Conservation (phyloP, 2,329 filamentous ascomycete species). For the Chlorencoelia australis region DNA sequence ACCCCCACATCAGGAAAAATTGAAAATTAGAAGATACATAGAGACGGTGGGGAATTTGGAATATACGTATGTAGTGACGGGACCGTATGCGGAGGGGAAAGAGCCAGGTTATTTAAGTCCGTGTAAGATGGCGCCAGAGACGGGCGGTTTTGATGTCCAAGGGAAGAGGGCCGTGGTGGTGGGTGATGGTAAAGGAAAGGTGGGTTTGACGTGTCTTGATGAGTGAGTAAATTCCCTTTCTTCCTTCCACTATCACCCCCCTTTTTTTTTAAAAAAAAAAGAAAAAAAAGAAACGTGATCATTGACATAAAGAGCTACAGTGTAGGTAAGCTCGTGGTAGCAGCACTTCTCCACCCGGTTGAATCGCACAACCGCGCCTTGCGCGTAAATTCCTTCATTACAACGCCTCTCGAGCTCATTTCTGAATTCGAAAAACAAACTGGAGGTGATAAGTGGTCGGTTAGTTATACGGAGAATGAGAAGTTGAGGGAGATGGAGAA, state of each 20-base stretch:
- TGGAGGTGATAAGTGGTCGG: slow-evolving; percentile 26
- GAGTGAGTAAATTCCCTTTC: slow-evolving; percentile 45
- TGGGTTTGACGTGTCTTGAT: slow-evolving; percentile 61
- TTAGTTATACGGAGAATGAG: slow-evolving; percentile 20
- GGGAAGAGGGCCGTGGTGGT: slow-evolving; percentile 49
- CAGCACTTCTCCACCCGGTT: slow-evolving; percentile 28
- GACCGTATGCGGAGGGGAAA: slow-evolving; percentile 11
- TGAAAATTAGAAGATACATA: slow-evolving; percentile 54
- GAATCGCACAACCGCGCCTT: slow-evolving; percentile 27
- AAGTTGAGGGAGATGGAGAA: slow-evolving; percentile 46
- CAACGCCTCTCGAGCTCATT: slow-evolving; percentile 29
- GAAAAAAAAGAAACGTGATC: not conserved
- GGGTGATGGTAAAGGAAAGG: slow-evolving; percentile 48
- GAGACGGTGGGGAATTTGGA: slow-evolving; percentile 42
- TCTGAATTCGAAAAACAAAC: slow-evolving; percentile 27
- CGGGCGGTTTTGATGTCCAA: slow-evolving; percentile 49
- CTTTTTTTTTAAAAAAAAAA: too few relatives aligned
- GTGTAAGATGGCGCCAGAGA: slow-evolving; percentile 18
- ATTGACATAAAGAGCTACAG: slow-evolving; percentile 22
- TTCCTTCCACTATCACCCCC: not conserved
- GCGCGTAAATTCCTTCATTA: slow-evolving; percentile 28
- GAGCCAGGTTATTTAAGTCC: too few relatives aligned
- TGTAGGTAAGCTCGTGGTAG: slow-evolving; percentile 30
- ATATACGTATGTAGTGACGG: slow-evolving; percentile 42
- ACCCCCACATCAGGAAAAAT: slow-evolving; percentile 59